Percentiles rank a stretch among this genome's conserved stretches.
Conservation (phyloP, 2,329 filamentous ascomycete species). For the Samsoniella hepiali region DNA sequence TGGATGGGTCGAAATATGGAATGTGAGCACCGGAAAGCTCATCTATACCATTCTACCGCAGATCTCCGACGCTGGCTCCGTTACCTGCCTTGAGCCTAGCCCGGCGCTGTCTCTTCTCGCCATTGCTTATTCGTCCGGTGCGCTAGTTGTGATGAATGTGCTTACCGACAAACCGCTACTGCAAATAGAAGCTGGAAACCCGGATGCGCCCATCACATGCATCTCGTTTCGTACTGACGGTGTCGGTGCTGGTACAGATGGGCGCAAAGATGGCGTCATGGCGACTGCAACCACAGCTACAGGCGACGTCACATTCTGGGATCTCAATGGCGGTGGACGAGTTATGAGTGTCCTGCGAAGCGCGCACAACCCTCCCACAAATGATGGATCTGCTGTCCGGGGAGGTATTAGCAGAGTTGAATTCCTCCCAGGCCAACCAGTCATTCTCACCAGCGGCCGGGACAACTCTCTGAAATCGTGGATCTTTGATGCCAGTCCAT, state of each 20-base stretch:
- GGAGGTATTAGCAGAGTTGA: constrained; percentile 85
- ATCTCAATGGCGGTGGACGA: constrained; percentile 83
- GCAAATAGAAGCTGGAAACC: constrained; percentile 61
- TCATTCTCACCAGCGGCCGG: constrained; percentile 83
- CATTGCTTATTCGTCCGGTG: constrained; percentile 79
- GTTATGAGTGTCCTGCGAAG: constrained; percentile 83
- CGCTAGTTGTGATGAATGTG: constrained; percentile 77
- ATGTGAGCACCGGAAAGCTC: constrained; percentile 85
- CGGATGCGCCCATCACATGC: constrained; percentile 67
- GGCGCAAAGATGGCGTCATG: constrained; percentile 85
- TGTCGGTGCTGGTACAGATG: constrained; percentile 82
- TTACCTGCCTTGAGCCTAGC: constrained; percentile 83
- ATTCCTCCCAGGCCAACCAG: constrained; percentile 83
- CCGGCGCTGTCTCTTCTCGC: constrained; percentile 82
- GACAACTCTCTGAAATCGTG: constrained; percentile 95
- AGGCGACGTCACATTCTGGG: constrained; percentile 94
- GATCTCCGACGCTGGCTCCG: constrained; percentile 66
- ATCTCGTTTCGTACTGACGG: constrained; percentile 92
- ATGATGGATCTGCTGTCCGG: constrained; percentile 52
- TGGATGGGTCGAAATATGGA: constrained; percentile 95
- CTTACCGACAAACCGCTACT: constrained; percentile 72
- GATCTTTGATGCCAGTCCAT: constrained; percentile 93
- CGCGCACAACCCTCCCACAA: constrained; percentile 75
- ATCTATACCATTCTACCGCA: constrained; percentile 86
- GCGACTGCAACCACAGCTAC: constrained; percentile 76